A percentile compares a stretch with the other conserved stretches of the same genome.
Evolutionary conservation across 768 basidiomycete genomes (phyloP).

Genomic region (Leccinum disarticulatum): DNA sequence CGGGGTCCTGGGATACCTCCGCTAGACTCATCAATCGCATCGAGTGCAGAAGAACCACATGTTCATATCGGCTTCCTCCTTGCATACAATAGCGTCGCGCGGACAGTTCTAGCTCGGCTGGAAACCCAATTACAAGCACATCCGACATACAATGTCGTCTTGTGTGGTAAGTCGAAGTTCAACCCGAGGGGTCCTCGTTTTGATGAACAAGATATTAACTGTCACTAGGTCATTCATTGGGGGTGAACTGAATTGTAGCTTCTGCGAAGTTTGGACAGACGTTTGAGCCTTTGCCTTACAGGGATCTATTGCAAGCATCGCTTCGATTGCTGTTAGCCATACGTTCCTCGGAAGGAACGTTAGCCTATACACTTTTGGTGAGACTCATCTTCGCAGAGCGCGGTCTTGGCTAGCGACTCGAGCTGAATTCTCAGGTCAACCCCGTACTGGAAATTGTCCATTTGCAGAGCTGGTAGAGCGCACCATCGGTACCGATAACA

Average conservation of each 20-base stretch:
- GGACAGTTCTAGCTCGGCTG: slow-evolving; percentile 30
- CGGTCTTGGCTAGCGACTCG: neutral
- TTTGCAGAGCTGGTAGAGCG: slow-evolving; percentile 44
- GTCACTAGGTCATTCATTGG: slow-evolving; percentile 41
- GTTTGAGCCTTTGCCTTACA: slow-evolving; percentile 15
- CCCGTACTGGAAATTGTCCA: slow-evolving; percentile 42
- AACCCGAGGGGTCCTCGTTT: neutral
- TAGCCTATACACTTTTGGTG: slow-evolving; percentile 47
- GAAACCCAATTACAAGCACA: slow-evolving; percentile 30
- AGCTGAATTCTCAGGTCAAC: slow-evolving; percentile 41
- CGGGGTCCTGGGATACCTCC: slow-evolving; percentile 28
- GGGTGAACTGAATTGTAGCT: slow-evolving; percentile 24
- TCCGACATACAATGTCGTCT: slow-evolving; percentile 35
- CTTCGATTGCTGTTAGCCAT: slow-evolving; percentile 33
- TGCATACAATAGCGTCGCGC: slow-evolving; percentile 36
- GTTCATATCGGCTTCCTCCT: slow-evolving; percentile 39
- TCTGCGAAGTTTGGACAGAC: neutral
- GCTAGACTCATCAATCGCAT: neutral
- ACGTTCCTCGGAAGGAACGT: slow-evolving; percentile 28
- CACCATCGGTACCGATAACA: slow-evolving; percentile 36
- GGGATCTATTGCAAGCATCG: slow-evolving; percentile 42
- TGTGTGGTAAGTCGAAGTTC: slow-evolving; percentile 29
- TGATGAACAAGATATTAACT: slow-evolving; percentile 3
- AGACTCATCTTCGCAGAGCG: slow-evolving; percentile 2
- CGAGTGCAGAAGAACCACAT: slow-evolving; percentile 16